phyloP scores from a whole-genome alignment of 805 yeast species.

The Ogataea henricii region DNA sequence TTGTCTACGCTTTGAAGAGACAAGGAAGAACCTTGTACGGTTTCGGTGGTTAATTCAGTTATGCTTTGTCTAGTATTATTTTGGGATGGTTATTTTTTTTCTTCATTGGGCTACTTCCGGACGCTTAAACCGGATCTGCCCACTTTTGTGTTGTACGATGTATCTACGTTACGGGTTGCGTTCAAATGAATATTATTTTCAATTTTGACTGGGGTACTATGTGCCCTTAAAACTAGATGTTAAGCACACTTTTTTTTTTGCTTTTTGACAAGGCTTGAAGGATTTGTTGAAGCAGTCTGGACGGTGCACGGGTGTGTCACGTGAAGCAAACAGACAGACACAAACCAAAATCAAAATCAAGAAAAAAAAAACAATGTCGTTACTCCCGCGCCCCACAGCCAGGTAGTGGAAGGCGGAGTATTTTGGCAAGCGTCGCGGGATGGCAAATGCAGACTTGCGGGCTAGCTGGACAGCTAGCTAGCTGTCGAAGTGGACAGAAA shows the following conservation, averaged over 20 bases:
- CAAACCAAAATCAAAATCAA: too few species aligned
- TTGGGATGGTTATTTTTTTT: slow-evolving; percentile 7
- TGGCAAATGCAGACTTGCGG: too few species aligned
- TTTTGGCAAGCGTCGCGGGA: too few species aligned
- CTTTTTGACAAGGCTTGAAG: too few species aligned
- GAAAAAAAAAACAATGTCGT: too few species aligned
- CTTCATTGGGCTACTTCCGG: neutral
- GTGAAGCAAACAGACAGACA: too few species aligned
- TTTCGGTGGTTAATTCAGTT: slow-evolving; percentile 87
- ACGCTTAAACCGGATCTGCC: neutral
- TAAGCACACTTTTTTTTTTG: too few species aligned
- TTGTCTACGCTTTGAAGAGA: slow-evolving; percentile 98
- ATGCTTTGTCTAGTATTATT: slow-evolving; percentile 3
- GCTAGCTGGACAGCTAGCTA: too few species aligned
- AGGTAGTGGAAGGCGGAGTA: neutral
- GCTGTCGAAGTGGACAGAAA: too few species aligned
- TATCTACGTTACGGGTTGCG: slow-evolving; percentile 10
- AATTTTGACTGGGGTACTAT: neutral
- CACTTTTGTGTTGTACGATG: slow-evolving; percentile 7
- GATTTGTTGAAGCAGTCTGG: neutral
- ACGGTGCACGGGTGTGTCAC: neutral
- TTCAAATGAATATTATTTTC: slow-evolving; percentile 7
- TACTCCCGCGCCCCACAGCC: neutral
- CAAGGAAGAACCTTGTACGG: slow-evolving; percentile 99
- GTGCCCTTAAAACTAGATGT: neutral